Base-by-base conservation (phyloP, 345 rosid species). In the Euphorbia peplus region DNA sequence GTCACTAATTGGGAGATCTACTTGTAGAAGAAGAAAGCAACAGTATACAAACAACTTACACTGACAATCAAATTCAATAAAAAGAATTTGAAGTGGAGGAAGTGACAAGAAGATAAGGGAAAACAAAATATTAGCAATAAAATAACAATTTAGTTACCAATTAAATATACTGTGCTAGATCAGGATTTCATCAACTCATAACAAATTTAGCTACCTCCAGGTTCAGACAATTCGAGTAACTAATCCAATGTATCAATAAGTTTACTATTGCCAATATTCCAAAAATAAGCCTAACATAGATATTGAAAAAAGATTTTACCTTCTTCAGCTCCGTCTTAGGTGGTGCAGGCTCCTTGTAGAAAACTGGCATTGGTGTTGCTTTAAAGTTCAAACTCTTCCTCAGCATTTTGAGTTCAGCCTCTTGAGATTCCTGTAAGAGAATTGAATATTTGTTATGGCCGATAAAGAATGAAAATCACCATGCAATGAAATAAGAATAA, bases 321-420 rank as follows among this genome's bases (percentile, higher is more conserved):
- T 95, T 95, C 81, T 92, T 92, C 68, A 95, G 80, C 84, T 92
- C 97, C 42, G 76, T 67, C 83, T 87, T 92, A 41, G 92, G 84
- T 24, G 98, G 95, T 56, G 86, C 71, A 79, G 99, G 99, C 76
- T 90, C 99, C 82, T 87, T 98, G 76, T 95, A 95, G 87, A 95
- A 95, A 77, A 77, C 87, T 15, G 99, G 98, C 98, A 95, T 88
- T 9, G 99, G 99, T 46, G 97, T 92, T 60, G 99, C 99, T 79
- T 90, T 95, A 79, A 95, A 95, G 76, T 73, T 82, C 86, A 95
- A 83, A 79, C 90, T 92, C 82, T 92, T 95, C 82, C 99, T 85
- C 41, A 95, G 81, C 87, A 82, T 72, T 85, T 83, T 88, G 64
- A 95, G 81, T 83, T 95, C 99, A 51, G 98, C 99, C 72, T 95